Conservation (phyloP, 148 eudicot genomes). For the Cornus florida region DNA sequence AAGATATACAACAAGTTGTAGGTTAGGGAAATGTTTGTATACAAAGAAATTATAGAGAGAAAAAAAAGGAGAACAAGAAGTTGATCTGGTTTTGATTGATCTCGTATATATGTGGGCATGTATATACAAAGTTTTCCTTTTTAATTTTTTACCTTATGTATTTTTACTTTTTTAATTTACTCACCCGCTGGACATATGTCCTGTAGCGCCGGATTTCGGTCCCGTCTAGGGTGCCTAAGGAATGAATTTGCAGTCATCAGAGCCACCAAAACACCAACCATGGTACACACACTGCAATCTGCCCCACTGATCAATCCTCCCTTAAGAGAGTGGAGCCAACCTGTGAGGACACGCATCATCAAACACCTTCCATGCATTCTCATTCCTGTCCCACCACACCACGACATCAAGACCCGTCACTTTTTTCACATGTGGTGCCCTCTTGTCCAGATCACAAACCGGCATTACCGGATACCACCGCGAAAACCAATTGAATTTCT, state of each 20-base stretch:
- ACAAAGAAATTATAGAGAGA: no score
- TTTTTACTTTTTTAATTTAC: no score
- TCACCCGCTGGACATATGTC: no score
- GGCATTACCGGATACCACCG: constrained; percentile 76
- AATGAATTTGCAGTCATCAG: constrained; percentile 67
- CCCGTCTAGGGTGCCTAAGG: constrained; percentile 76
- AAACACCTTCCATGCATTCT: constrained; percentile 66
- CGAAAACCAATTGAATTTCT: constrained; percentile 63
- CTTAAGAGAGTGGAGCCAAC: constrained; percentile 81
- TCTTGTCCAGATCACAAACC: constrained; percentile 68
- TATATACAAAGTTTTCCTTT: no score
- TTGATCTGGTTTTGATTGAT: no score
- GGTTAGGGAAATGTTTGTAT: no score
- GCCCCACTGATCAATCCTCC: constrained; percentile 85
- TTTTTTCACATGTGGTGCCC: constrained; percentile 61
- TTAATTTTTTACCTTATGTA: no score
- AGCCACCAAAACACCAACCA: constrained; percentile 77
- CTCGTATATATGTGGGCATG: no score
- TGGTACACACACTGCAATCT: constrained; percentile 85
- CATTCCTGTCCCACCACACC: constrained; percentile 75
- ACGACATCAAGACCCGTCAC: constrained; percentile 68
- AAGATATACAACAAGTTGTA: no score
- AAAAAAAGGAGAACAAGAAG: no score
- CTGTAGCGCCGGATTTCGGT: no score
- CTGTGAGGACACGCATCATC: constrained; percentile 80